These are phyloP conservation scores for Fusarium coicis DNA, from an alignment of 2,329 filamentous ascomycete genomes.

Conservation along the genomic window DNA sequence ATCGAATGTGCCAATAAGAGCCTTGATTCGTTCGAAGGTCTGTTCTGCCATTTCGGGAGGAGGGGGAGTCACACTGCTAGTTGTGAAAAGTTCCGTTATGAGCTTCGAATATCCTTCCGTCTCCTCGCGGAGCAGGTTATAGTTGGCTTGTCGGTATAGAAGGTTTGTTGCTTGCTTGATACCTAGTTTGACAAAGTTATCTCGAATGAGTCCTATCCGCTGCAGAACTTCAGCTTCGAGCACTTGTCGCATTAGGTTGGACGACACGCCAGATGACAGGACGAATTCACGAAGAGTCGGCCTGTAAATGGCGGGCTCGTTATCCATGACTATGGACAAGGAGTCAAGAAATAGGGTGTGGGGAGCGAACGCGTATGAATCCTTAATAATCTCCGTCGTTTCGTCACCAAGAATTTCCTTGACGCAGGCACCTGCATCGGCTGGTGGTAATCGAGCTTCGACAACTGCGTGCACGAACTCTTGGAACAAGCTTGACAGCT, in stretches of 20 bases:
- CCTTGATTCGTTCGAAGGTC: slow-evolving; percentile 92
- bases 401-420: slow-evolving; percentile 77
- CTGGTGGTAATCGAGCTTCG: slow-evolving; percentile 72
- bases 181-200: slow-evolving; percentile 84
- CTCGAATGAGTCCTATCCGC: slow-evolving; percentile 81
- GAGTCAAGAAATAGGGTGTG: slow-evolving; percentile 84
- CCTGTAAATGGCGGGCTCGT: slow-evolving; percentile 65
- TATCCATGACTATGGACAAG: slow-evolving; percentile 80
- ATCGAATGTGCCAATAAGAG: slow-evolving; percentile 95
- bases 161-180: slow-evolving; percentile 93
- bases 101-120: slow-evolving; percentile 97
- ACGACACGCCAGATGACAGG: slow-evolving; percentile 76
- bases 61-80: slow-evolving; percentile 78
- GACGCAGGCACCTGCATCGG: slow-evolving; percentile 77
- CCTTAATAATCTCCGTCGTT: slow-evolving; percentile 60
- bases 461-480: slow-evolving; percentile 84
- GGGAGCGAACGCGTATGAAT: slow-evolving; percentile 66
- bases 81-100: slow-evolving; percentile 94
- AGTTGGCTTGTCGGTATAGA: slow-evolving; percentile 95
- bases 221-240: slow-evolving; percentile 84
- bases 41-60: slow-evolving; percentile 81
- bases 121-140: slow-evolving; percentile 94
- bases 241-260: slow-evolving; percentile 78
- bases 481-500: slow-evolving; percentile 80
- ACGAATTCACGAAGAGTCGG: slow-evolving; percentile 74